A percentile compares a stretch with the other conserved stretches of the same genome.
phyloP scores from a whole-genome alignment of 2,329 filamentous ascomycete species.

The Bipolaris oryzae region DNA sequence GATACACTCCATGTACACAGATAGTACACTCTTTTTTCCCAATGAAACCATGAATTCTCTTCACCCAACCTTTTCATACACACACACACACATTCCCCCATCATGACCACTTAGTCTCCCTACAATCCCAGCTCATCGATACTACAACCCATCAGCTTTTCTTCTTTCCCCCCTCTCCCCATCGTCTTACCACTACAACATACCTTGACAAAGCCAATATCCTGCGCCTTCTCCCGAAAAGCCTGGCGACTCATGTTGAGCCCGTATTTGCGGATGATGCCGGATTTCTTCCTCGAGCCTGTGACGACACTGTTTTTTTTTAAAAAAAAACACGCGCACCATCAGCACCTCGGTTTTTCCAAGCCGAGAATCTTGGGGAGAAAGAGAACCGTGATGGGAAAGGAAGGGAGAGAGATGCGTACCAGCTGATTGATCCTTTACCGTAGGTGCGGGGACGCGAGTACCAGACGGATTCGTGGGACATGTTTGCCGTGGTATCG shows the following conservation, averaged over 20 bases:
- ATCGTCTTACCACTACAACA: background rate
- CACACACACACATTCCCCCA: too few species aligned
- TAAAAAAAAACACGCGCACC: too few species aligned
- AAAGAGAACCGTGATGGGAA: background rate
- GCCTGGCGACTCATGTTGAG: slow-evolving; percentile 77
- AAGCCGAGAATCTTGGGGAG: too few species aligned
- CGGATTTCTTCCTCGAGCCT: slow-evolving; percentile 60
- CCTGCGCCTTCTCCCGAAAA: slow-evolving; percentile 69
- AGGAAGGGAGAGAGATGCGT: slow-evolving; percentile 37
- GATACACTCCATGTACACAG: background rate
- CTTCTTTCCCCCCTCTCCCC: background rate
- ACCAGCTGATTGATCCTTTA: slow-evolving; percentile 93
- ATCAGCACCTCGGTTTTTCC: too few species aligned
- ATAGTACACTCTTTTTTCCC: background rate
- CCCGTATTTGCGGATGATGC: slow-evolving; percentile 99
- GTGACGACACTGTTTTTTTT: slow-evolving; percentile 30
- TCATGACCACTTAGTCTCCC: too few species aligned
- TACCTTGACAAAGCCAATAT: slow-evolving; percentile 72
- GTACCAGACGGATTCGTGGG: slow-evolving; percentile 75
- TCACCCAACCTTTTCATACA: too few species aligned
- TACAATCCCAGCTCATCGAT: too few species aligned
- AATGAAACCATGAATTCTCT: background rate
- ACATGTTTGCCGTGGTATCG: slow-evolving; percentile 19
- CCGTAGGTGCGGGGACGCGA: slow-evolving; percentile 94
- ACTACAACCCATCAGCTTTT: background rate